Percentiles rank a stretch among this genome's conserved stretches.
phyloP scores from a whole-genome alignment of 371 early-diverging fungal species.

The Mycotypha africana region DNA sequence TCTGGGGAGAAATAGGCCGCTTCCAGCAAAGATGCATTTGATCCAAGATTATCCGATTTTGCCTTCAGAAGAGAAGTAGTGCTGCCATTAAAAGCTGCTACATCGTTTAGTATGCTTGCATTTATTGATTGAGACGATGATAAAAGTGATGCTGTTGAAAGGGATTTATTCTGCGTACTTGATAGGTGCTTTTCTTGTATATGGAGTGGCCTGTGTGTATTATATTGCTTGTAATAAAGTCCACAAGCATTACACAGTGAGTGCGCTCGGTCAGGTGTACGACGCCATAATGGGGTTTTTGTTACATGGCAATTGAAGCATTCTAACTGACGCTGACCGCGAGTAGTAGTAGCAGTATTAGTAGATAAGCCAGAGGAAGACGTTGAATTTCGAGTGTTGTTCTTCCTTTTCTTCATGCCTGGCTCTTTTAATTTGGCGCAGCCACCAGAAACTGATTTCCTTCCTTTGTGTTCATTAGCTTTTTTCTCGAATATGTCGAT shows the following conservation, averaged over 20 bases:
- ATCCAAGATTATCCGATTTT: no score
- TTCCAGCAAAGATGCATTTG: no score
- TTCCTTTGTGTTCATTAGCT: not conserved
- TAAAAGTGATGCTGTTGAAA: not conserved
- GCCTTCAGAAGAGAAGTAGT: no score
- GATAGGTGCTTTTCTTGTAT: slow-evolving; percentile 47
- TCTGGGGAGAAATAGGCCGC: not conserved
- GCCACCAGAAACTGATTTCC: no score
- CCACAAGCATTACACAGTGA: slow-evolving; percentile 86
- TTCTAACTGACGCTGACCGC: slow-evolving; percentile 42
- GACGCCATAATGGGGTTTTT: slow-evolving; percentile 78
- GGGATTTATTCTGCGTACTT: not conserved
- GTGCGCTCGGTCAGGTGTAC: slow-evolving; percentile 70
- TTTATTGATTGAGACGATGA: not conserved
- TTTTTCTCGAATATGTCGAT: no score
- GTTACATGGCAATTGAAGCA: slow-evolving; percentile 80
- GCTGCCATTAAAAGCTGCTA: no score
- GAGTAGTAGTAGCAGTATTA: not conserved
- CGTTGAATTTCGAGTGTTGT: slow-evolving; percentile 1
- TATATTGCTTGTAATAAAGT: slow-evolving; percentile 74
- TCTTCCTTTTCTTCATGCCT: slow-evolving; percentile 4
- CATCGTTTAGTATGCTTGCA: no score
- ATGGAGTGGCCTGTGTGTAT: slow-evolving; percentile 61
- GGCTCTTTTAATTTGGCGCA: no score
- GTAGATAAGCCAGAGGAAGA: no score